Base-by-base conservation (phyloP, 768 basidiomycete genomes). In the Tremella fuciformis region DNA sequence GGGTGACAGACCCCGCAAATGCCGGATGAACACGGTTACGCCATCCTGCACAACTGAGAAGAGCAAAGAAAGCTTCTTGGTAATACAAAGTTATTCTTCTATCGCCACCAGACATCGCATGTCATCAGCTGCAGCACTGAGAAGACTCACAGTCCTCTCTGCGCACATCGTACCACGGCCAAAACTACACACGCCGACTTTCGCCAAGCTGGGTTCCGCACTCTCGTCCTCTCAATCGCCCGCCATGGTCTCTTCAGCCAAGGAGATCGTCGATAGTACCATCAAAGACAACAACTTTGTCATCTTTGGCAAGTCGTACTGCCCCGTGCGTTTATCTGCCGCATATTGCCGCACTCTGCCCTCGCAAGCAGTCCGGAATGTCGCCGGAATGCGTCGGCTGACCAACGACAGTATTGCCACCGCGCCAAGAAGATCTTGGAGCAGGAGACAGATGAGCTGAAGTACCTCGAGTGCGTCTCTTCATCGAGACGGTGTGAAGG, bases 251-350 rank as follows among this genome's bases (percentile, higher is more conserved):
- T 54, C 67, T 22, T 53, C 52, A 38, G 57, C 61, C 26, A 71
- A 74, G 59, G 24, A 63, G 34, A 39, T 65, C 21, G 67, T 74
- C 53, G 67, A 74, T 40, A 42, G 62, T 55, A 53, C 57, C 21
- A 73, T 76, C 62, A 63, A 62, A 24, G 61, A 69, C 54, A 68
- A 76, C 65, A 62, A 68, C 47, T 67, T 74, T 50, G 69, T 70
- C 49, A 65, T 76, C 16, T 75, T 70, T 56, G 59, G 62, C 50
- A 76, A 76, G 62, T 61, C 64, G 26, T 75, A 71, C 61, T 76
- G 75, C 58, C 71, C 73, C 41, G 75, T 76, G 58, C 62, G 75
- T 71, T 6, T 50, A 42, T 22, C 6, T 15, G 6, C 16, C 15
- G 8, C n/a, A 18, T 46, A n/a, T 46, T 4, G 16, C 42, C 6